phyloP scores from a whole-genome alignment of 2,329 filamentous ascomycete species.

The Paracoccidioides brasiliensis region DNA sequence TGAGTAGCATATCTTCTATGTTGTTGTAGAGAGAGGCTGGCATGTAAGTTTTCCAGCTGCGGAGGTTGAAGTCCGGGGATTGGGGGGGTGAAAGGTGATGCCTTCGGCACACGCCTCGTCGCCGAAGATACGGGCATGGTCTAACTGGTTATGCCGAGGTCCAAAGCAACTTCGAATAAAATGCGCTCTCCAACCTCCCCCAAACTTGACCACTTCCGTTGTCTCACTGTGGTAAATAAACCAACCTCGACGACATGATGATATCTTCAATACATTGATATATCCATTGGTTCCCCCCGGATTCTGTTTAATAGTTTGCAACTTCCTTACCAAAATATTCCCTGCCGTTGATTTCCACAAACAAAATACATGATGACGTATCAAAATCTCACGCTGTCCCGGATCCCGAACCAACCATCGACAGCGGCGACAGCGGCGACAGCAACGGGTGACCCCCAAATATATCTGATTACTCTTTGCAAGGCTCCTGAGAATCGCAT shows the following conservation, averaged over 20 bases:
- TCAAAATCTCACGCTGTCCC: constrained; percentile 30
- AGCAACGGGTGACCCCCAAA: constrained; percentile 17
- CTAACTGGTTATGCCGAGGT: too few relatives aligned
- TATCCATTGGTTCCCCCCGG: not conserved
- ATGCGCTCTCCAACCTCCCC: too few relatives aligned
- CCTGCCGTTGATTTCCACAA: not conserved
- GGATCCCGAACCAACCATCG: constrained; percentile 8
- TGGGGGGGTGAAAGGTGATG: not conserved
- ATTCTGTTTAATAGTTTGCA: not conserved
- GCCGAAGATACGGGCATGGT: too few relatives aligned
- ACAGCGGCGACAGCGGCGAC: not conserved
- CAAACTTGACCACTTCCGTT: too few relatives aligned
- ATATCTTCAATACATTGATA: not conserved
- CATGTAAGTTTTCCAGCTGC: not conserved
- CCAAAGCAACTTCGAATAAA: too few relatives aligned
- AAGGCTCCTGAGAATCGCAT: constrained; percentile 39
- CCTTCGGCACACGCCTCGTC: too few relatives aligned
- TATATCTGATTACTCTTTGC: constrained; percentile 38
- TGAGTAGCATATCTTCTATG: not conserved
- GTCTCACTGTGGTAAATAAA: too few relatives aligned
- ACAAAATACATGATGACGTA: constrained; percentile 10
- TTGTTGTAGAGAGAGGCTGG: not conserved
- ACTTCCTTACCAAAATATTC: not conserved
- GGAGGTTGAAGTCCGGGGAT: not conserved
- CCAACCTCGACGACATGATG: too few relatives aligned